Percentiles rank a stretch among this genome's conserved stretches.
Conservation (phyloP, 2,329 filamentous ascomycete species). For the Fusarium globosum region DNA sequence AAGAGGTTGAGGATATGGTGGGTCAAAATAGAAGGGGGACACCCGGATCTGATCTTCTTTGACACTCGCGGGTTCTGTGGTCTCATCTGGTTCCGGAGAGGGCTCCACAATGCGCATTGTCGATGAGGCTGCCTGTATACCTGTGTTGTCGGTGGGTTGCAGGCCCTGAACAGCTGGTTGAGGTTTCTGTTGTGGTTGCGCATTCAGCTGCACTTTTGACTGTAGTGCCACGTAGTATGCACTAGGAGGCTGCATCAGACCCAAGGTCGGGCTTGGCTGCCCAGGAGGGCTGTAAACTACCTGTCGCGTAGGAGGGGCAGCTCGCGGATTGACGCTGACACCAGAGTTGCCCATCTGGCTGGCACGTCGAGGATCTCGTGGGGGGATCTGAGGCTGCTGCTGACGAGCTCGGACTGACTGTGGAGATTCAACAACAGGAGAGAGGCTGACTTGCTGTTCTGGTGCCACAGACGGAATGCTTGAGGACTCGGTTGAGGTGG, state of each 20-base stretch:
- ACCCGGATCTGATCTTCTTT: constrained; percentile 18
- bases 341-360: constrained; percentile 20
- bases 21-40: constrained; percentile 40
- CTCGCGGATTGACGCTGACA: constrained; percentile 31
- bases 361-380: constrained; percentile 37
- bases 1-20: constrained; percentile 42
- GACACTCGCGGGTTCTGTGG: constrained; percentile 16
- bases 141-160: constrained; percentile 35
- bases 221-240: neutral
- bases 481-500: constrained; percentile 45
- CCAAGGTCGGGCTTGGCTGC: constrained; percentile 58
- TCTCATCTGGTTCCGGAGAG: constrained; percentile 47
- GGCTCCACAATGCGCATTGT: constrained; percentile 54
- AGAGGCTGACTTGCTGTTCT: constrained; percentile 51
- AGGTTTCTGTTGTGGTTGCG: constrained; percentile 4
- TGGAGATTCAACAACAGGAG: constrained; percentile 63
- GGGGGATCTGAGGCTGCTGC: constrained; percentile 48
- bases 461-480: constrained; percentile 33
- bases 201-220: neutral
- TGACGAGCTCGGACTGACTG: constrained; percentile 46
- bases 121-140: constrained; percentile 45
- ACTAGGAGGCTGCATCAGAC: constrained; percentile 43
- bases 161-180: constrained; percentile 8
- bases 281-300: constrained; percentile 51
- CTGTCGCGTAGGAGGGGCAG: constrained; percentile 48